Base-by-base conservation (phyloP, 148 eudicot species). In the Cornus kousa region DNA sequence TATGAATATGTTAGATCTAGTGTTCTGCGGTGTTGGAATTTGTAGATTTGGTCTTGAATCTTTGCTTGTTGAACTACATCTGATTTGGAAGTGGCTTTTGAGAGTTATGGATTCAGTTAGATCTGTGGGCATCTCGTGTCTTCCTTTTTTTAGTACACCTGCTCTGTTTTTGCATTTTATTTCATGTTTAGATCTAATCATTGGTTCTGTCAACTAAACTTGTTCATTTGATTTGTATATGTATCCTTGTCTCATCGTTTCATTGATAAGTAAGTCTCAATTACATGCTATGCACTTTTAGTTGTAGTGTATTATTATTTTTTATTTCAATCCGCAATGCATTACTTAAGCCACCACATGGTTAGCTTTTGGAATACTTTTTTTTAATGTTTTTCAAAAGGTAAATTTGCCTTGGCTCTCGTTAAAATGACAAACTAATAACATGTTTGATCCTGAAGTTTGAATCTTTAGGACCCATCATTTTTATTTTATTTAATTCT, bases 101-200 rank as follows among this genome's bases (percentile, higher is more conserved):
- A 5, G 66, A 13, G 66, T 62, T 62, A 53, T n/a, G 66, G 66
- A 62, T 17, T 62, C 66, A 20, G 23, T 62, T 19, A 3, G 19
- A 62, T 62, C 7, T 62, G 33, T 76, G 16, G 19, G 71, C 64
- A 19, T 28, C 48, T 77, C 5, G 5, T 68, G 72, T 50, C 5
- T 48, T 24, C 8, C 37, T 64, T 33, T 22, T 22, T 23, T 62
- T 3, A 0, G 7, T 37, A 4, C 59, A 28, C 19, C 55, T 55
- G 67, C 53, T 53, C 59, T 53, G 53, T 48, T 7, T 48, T 48
- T 24, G 19, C 31, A 22, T 76, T 31, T 13, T n/a, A 22, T 33
- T 53, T 53, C 39, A 59, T 32, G 12, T 39, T 75, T 14, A 48
- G 78, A 76, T 76, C 71, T 46, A 14, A 69, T n/a, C 37, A 16